A percentile compares a stretch with the other conserved stretches of the same genome.
These are phyloP conservation scores for Phytophthora sp. DNA, from an alignment of 352 stramenopile genomes.

Conservation along the genomic window DNA sequence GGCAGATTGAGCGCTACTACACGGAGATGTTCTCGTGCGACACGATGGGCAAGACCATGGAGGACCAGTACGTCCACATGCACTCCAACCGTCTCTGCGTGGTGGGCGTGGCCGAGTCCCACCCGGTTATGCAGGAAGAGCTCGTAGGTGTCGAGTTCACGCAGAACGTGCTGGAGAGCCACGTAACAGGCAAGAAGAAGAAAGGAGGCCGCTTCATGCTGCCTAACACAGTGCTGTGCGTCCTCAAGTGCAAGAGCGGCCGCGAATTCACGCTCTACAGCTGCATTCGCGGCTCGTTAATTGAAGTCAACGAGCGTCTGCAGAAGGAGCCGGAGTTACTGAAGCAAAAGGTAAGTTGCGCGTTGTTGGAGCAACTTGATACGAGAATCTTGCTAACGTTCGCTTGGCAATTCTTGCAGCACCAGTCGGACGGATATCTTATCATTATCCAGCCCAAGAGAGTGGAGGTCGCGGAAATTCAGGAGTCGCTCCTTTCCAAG, in stretches of 20 bases:
- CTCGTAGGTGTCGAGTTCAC: slow-evolving; percentile 72
- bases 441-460: slow-evolving; percentile 87
- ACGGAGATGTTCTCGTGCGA: slow-evolving; percentile 86
- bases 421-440: slow-evolving; percentile 77
- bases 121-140: slow-evolving; percentile 70
- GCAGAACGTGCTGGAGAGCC: slow-evolving; percentile 65
- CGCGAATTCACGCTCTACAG: slow-evolving; percentile 69
- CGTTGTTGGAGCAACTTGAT: background rate
- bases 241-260: slow-evolving; percentile 72
- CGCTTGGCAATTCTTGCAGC: slow-evolving; percentile 34
- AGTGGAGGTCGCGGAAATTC: slow-evolving; percentile 78
- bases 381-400: background rate
- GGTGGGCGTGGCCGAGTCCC: slow-evolving; percentile 70
- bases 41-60: slow-evolving; percentile 63
- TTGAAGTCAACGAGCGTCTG: slow-evolving; percentile 82
- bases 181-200: slow-evolving; percentile 89
- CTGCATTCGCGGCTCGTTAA: slow-evolving; percentile 80
- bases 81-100: slow-evolving; percentile 90
- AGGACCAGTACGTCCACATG: slow-evolving; percentile 91
- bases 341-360: slow-evolving; percentile 47
- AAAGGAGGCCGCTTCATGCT: slow-evolving; percentile 80
- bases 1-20: slow-evolving; percentile 87
- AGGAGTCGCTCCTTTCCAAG: slow-evolving; percentile 82
- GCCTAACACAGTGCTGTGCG: slow-evolving; percentile 68
- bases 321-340: slow-evolving; percentile 63